A percentile compares a stretch with the other conserved stretches of the same genome.
Evolutionary conservation across 1,284 basidiomycete genomes (phyloP).

Genomic region (Cronartium quercuum): DNA sequence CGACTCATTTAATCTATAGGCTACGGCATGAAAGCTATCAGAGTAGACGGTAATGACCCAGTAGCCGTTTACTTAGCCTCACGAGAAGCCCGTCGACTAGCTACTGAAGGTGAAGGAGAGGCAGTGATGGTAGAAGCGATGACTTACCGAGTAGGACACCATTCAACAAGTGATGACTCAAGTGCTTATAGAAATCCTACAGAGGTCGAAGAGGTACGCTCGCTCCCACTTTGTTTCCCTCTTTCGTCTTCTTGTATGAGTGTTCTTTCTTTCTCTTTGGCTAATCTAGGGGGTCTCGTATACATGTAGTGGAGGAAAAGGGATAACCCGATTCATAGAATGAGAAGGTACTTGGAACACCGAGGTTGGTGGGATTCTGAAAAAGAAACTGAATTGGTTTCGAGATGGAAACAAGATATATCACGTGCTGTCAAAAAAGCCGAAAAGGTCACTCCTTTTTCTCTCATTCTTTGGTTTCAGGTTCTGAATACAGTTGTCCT

Average conservation of each 20-base stretch:
- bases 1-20: conserved; percentile 1
- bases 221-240: not conserved
- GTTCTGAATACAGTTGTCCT: not conserved
- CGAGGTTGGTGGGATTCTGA: conserved; percentile 26
- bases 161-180: conserved; percentile 89
- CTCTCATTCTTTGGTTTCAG: not conserved
- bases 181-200: conserved; percentile 77
- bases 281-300: not conserved
- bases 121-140: conserved; percentile 86
- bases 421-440: conserved; percentile 14
- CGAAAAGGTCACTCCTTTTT: conserved; percentile 20
- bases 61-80: conserved; percentile 78
- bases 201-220: conserved; percentile 65
- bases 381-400: conserved; percentile 17
- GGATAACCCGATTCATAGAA: conserved; percentile 80
- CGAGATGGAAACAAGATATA: conserved; percentile 18
- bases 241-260: not conserved
- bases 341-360: conserved; percentile 73
- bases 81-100: conserved; percentile 67
- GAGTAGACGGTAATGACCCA: conserved; percentile 89
- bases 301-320: conserved; percentile 44
- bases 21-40: conserved; percentile 41
- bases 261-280: not conserved
- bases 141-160: conserved; percentile 91
- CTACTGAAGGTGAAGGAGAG: conserved; percentile 65